These are phyloP conservation scores for Populus hybrid DNA, from an alignment of 441 rosid genomes.

Conservation along the genomic window DNA sequence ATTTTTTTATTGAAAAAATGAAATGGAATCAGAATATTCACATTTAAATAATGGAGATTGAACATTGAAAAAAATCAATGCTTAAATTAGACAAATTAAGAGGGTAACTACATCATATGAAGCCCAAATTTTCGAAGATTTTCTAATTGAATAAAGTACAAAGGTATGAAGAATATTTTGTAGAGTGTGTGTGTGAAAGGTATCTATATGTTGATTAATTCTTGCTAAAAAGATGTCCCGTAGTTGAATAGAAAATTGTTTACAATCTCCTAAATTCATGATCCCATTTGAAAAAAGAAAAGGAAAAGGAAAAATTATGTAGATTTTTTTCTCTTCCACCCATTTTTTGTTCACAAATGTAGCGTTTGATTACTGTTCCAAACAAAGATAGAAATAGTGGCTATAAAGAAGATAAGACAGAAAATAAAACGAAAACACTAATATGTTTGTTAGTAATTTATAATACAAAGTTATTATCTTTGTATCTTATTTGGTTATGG, in stretches of 20 bases:
- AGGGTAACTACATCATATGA: not conserved
- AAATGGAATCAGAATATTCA: not conserved
- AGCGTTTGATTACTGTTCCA: too few species aligned
- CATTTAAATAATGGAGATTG: too few species aligned
- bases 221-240: not conserved
- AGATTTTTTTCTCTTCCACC: not conserved
- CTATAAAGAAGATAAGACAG: too few species aligned
- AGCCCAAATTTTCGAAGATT: not conserved
- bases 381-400: too few species aligned
- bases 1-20: too few species aligned
- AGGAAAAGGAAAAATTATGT: too few species aligned
- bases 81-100: not conserved
- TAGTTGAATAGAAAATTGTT: not conserved
- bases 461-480: too few species aligned
- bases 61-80: too few species aligned
- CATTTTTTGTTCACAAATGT: too few species aligned
- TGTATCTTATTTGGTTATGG: too few species aligned
- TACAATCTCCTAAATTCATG: not conserved
- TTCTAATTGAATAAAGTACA: not conserved
- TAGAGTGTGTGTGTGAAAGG: not conserved
- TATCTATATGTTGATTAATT: not conserved
- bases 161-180: not conserved
- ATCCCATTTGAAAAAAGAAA: too few species aligned
- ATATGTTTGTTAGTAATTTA: rapidly evolving
- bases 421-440: too few species aligned